Evolutionary conservation across 805 yeast species (phyloP).

Genomic region (Kurtzmaniella cleridarum): DNA sequence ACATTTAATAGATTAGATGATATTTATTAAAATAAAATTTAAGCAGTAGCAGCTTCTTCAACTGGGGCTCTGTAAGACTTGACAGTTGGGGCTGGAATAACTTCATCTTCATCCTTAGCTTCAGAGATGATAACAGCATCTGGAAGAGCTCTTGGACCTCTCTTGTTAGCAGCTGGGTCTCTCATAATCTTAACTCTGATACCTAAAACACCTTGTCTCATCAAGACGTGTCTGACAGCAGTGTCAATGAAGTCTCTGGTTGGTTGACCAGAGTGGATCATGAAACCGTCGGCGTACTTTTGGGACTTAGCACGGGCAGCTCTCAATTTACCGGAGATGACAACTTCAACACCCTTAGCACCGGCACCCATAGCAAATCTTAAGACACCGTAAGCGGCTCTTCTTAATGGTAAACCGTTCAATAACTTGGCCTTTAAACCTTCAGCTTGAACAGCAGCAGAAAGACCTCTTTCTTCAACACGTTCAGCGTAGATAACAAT

Average conservation of each 20-base stretch:
- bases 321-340: slow-evolving; percentile 98
- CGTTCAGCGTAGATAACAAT: slow-evolving; percentile 96
- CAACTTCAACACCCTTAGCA: slow-evolving; percentile 99
- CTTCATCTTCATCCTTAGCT: slow-evolving; percentile 89
- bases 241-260: slow-evolving; percentile 96
- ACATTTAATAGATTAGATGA: neutral
- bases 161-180: slow-evolving; percentile 85
- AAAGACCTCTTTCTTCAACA: slow-evolving; percentile 98
- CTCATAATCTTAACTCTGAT: slow-evolving; percentile 99
- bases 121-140: slow-evolving; percentile 89
- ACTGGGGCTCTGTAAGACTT: slow-evolving; percentile 58
- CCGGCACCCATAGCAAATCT: slow-evolving; percentile 99
- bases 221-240: slow-evolving; percentile 98
- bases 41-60: slow-evolving; percentile 31
- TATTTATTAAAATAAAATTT: slow-evolving; percentile 4
- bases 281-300: slow-evolving; percentile 99
- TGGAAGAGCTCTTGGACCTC: slow-evolving; percentile 90
- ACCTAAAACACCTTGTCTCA: slow-evolving; percentile 99
- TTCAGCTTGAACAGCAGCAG: slow-evolving; percentile 99
- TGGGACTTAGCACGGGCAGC: slow-evolving; percentile 99
- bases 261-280: slow-evolving; percentile 99
- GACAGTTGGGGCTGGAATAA: slow-evolving; percentile 74
- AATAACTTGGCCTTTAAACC: slow-evolving; percentile 96
- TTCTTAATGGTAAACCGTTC: slow-evolving; percentile 98
- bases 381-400: slow-evolving; percentile 99